These are phyloP conservation scores for Podila epicladia DNA, from an alignment of 192 early-diverging fungal genomes.

Conservation along the genomic window DNA sequence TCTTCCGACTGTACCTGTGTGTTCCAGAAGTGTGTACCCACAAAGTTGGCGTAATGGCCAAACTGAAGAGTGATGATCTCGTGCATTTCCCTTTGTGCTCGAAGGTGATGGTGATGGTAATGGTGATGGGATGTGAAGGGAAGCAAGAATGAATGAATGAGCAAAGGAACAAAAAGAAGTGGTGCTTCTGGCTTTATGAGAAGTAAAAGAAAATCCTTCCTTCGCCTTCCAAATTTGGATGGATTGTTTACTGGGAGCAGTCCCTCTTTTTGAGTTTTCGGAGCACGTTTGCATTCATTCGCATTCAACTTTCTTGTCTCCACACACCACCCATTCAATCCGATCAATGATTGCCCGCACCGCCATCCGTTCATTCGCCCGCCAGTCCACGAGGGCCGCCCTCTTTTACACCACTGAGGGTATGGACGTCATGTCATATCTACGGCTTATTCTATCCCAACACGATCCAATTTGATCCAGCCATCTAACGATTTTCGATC, in stretches of 20 bases:
- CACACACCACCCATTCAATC: not conserved
- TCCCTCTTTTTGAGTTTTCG: not conserved
- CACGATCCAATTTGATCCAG: not conserved
- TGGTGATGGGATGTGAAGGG: too few relatives aligned
- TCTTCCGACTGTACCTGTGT: conserved; percentile 64
- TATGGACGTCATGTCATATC: not conserved
- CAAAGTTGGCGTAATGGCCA: conserved; percentile 87
- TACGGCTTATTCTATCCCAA: not conserved
- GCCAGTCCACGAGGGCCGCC: conserved; percentile 4
- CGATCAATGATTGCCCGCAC: conserved; percentile 31
- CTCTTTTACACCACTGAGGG: conserved; percentile 39
- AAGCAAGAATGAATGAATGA: too few relatives aligned
- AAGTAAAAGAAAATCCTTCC: too few relatives aligned
- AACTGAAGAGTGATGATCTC: conserved; percentile 95
- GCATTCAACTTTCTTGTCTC: not conserved
- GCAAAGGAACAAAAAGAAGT: too few relatives aligned
- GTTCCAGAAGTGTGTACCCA: conserved; percentile 96
- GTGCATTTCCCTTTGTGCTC: conserved; percentile 58
- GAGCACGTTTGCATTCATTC: not conserved
- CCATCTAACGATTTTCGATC: not conserved
- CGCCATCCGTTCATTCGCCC: conserved; percentile 12
- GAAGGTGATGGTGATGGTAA: too few relatives aligned
- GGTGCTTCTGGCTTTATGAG: too few relatives aligned
- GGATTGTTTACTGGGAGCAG: not conserved
- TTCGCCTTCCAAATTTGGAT: not conserved